Percentiles rank a stretch among this genome's conserved stretches.
These are phyloP conservation scores for Kurtzmaniella quercitrusa DNA, from an alignment of 1,139 yeast genomes.

Conservation along the genomic window DNA sequence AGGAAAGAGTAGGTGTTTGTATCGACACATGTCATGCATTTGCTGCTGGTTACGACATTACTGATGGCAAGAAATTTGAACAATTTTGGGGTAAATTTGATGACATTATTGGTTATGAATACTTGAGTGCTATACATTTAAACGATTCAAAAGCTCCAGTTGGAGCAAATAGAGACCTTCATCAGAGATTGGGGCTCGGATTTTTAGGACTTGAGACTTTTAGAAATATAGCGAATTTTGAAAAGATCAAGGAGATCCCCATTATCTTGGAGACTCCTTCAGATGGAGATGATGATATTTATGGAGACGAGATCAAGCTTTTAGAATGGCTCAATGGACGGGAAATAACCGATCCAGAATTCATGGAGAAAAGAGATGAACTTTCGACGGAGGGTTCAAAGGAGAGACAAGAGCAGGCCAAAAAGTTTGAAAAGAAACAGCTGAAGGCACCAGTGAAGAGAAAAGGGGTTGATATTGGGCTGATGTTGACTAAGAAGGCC, in stretches of 20 bases:
- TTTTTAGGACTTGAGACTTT: slow-evolving; percentile 84
- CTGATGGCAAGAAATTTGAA: slow-evolving; percentile 49
- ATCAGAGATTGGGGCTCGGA: slow-evolving; percentile 86
- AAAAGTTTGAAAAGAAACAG: slow-evolving; percentile 35
- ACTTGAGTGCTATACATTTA: slow-evolving; percentile 75
- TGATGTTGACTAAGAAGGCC: slow-evolving; percentile 16
- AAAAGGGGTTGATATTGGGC: slow-evolving; percentile 16
- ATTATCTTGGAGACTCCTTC: slow-evolving; percentile 88
- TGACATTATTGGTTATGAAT: slow-evolving; percentile 64
- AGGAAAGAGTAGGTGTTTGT: slow-evolving; percentile 85
- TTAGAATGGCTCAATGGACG: slow-evolving; percentile 67
- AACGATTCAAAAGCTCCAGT: slow-evolving; percentile 95
- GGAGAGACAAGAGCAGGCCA: slow-evolving; percentile 50
- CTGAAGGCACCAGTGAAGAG: slow-evolving; percentile 12
- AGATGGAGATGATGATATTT: slow-evolving; percentile 51
- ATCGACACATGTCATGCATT: slow-evolving; percentile 92
- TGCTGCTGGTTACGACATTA: slow-evolving; percentile 93
- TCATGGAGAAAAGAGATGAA: slow-evolving; percentile 41
- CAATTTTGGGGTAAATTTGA: slow-evolving; percentile 77
- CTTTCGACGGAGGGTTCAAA: slow-evolving; percentile 53
- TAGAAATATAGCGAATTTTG: slow-evolving; percentile 68
- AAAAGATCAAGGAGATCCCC: slow-evolving; percentile 62
- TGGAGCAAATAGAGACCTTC: slow-evolving; percentile 87
- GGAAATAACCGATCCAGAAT: slow-evolving; percentile 51
- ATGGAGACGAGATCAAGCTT: slow-evolving; percentile 80